Conservation (phyloP, 257 asterid species). For the Misopates orontium region DNA sequence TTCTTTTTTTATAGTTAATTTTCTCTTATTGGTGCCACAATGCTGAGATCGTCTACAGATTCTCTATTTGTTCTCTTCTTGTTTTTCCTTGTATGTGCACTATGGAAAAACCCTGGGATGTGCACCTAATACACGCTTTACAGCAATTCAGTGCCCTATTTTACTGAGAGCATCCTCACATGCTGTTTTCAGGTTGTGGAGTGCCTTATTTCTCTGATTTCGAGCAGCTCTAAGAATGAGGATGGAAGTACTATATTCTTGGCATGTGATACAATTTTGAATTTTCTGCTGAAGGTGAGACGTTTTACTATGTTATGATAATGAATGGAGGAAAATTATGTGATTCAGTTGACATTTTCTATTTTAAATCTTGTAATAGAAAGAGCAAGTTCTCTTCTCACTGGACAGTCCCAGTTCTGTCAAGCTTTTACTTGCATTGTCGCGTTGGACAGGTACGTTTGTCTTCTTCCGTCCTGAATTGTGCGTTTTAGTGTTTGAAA, state of each 20-base stretch:
- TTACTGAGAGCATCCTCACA: constrained; percentile 10
- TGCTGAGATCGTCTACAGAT: neutral
- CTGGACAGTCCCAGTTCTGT: constrained; percentile 46
- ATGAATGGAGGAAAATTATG: constrained; percentile 21
- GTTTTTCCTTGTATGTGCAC: neutral
- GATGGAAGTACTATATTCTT: constrained; percentile 52
- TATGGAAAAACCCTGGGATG: neutral
- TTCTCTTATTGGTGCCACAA: neutral
- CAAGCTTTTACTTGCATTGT: constrained; percentile 64
- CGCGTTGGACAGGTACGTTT: constrained; percentile 62
- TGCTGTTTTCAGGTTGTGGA: constrained; percentile 56
- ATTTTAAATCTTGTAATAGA: constrained; percentile 36
- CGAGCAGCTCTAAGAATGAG: constrained; percentile 40
- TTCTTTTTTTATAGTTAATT: constrained; percentile 16
- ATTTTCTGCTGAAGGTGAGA: constrained; percentile 63
- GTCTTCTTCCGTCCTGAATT: constrained; percentile 15
- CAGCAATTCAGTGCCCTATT: neutral
- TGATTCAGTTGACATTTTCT: constrained; percentile 8
- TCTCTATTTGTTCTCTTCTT: neutral
- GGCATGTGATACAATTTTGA: constrained; percentile 86
- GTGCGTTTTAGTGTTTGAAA: neutral
- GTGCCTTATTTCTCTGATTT: constrained; percentile 53
- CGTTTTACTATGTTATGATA: constrained; percentile 9
- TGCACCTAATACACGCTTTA: neutral
- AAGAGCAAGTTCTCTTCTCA: constrained; percentile 36